Evolutionary conservation across 2,329 filamentous ascomycete species (phyloP), one percentile per base, ranked within the genome.

Genomic region (Cercospora citrullina): DNA sequence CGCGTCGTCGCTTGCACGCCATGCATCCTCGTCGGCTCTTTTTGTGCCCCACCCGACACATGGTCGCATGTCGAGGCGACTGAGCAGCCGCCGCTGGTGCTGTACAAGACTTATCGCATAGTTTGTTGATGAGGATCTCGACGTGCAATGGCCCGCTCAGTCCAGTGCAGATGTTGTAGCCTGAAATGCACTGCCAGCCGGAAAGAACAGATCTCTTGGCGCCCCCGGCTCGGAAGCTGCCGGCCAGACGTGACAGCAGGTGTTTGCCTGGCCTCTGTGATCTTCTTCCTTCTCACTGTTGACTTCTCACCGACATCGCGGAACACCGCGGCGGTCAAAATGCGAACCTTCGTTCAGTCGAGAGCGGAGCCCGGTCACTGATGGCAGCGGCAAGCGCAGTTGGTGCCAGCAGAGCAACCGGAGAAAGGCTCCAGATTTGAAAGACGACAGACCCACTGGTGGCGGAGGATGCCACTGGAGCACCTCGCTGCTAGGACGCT

Each of bases 21-120:
- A 65, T 65, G 33, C 68, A 70, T 26, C 65, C 68, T 39, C 61
- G 68, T 23, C 65, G 59, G 16, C 58, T 64, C 30, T 70, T 68
- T 26, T 70, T 70, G 42, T 68, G 65, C 28, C 68, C 68, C 33
- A 70, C 59, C 16, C 58, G 62, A 65, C 63, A 63, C 67, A 68
- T 68, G 18, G 21, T 42, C 30, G 28, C 58, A 39, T 42, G 36
- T 39, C 18, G 42, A n/a, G n/a, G 42, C 16, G n/a, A 45, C 14
- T 45, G 42, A n/a, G 16, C 42, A 45, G 42, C 42, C 42, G n/a
- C 16, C 4, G 42, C 18, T 21, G 42, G n/a, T 21, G 42, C 16
- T 5, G 42, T 9, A 10, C 16, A 21, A 18, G 16, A 45, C 4
- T 45, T 21, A 45, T 21, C 16, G 18, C 18, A 21, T 18, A 5